Conservation (phyloP, 2,329 filamentous ascomycete species). For the Beauveria caledonica region DNA sequence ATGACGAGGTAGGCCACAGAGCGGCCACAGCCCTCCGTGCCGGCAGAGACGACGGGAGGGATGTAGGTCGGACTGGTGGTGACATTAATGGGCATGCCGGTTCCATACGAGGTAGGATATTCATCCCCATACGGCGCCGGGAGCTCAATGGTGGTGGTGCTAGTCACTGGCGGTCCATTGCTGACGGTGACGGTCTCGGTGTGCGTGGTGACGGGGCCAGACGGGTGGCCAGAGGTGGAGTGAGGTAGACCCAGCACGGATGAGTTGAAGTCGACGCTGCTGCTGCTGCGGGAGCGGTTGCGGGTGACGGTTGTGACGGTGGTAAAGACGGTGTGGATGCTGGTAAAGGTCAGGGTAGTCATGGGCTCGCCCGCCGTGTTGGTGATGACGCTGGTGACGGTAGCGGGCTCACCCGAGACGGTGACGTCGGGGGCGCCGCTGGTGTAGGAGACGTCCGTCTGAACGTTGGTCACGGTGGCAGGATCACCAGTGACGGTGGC, state of each 20-base stretch:
- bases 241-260: slow-evolving; percentile 10
- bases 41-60: slow-evolving; percentile 18
- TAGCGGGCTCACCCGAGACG: slow-evolving; percentile 21
- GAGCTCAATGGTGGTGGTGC: slow-evolving; percentile 26
- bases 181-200: slow-evolving; percentile 26
- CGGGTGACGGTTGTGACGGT: slow-evolving; percentile 18
- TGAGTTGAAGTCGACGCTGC: slow-evolving; percentile 11
- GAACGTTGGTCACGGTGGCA: not conserved
- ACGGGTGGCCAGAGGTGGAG: not conserved
- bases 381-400: slow-evolving; percentile 22
- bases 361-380: slow-evolving; percentile 10
- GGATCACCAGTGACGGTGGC: slow-evolving; percentile 20
- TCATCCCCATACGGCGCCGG: slow-evolving; percentile 12
- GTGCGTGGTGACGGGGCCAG: slow-evolving; percentile 17
- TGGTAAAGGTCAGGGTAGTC: slow-evolving; percentile 21
- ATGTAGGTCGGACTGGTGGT: slow-evolving; percentile 16
- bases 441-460: slow-evolving; percentile 3
- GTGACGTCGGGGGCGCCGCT: slow-evolving; percentile 16
- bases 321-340: slow-evolving; percentile 19
- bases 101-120: slow-evolving; percentile 15
- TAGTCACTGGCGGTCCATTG: slow-evolving; percentile 19
- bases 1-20: slow-evolving; percentile 8
- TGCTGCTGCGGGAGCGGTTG: slow-evolving; percentile 18
- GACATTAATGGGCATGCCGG: slow-evolving; percentile 21
- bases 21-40: slow-evolving; percentile 17